Evolutionary conservation across 2,329 filamentous ascomycete species (phyloP), one percentile per base, ranked within the genome.

Genomic region (Emericellopsis cladophorae): DNA sequence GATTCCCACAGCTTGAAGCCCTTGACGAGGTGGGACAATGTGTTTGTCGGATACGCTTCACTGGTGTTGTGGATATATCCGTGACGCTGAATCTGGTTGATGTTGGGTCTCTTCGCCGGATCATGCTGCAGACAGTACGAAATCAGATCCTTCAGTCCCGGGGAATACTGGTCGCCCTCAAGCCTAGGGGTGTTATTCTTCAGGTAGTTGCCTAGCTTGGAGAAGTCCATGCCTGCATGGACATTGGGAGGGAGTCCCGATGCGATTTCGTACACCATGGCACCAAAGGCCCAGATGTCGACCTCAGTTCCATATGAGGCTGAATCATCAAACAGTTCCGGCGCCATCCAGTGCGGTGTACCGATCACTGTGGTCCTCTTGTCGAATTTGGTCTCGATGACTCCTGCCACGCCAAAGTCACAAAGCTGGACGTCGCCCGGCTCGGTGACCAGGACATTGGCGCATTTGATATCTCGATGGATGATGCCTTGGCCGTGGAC

Each of bases 321-420:
- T 4, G 72, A 66, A 31, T 73, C 67, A 43, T 81, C 75, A 49
- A 84, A 80, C 11, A 90, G 68, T 51, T 92, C 86, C 0, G 82
- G 84, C 0, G 86, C 83, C 84, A 92, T 89, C 82, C 84, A 92
- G 58, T 89, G 79, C 4, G 81, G 81, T 0, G 86, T 92, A 18
- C 85, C 85, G 42, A 90, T 83, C 38, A 90, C 81, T 1, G 85
- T 90, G 4, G 81, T 81, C 40, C 84, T 70, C 60, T 92, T 92
- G 51, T 84, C 79, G 41, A 79, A 72, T 48, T 84, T 81, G 34
- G 72, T 81, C 54, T 89, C 83, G 42, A 89, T 74, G 37, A 86
- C 76, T 36, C 82, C 84, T 24, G 85, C 83, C 37, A 92, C 84
- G 47, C 86, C 85, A 57, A 92, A 92, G 55, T 92, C 85, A 54